Evolutionary conservation across 2,329 filamentous ascomycete genomes (phyloP), one percentile per base, ranked within the genome.

Genomic region (Exophiala spinifera): DNA sequence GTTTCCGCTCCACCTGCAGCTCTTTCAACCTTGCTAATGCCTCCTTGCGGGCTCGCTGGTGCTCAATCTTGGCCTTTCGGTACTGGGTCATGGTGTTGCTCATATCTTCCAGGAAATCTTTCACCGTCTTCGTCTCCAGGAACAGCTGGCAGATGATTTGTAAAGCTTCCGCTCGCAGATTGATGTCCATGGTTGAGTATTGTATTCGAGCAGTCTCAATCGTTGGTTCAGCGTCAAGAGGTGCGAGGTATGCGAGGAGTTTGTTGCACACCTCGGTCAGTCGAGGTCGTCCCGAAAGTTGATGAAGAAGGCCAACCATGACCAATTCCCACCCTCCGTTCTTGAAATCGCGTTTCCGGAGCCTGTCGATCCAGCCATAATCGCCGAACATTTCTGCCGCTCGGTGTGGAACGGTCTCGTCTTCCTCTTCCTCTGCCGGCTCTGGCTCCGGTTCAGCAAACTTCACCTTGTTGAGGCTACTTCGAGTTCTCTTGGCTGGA

Each of bases 31-130:
- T 76, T 56, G 74, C 72, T 31, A 55, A 82, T 76, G 77, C 72
- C 62, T 75, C 72, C 69, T 85, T 87, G 60, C 88, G 85, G 63
- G 88, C 83, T 61, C 91, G 83, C 72, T 97, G 92, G 72, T 85
- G 87, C 61, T 95, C 89, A 57, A 96, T 96, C 75, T 96, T 96
- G 68, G 95, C 88, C 71, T 99, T 99, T 46, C 94, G 86, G 66
- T 95, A 90, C 51, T 85, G 84, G 1, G 94, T 99, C 91, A 97
- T 96, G 50, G 90, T 88, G 66, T 92, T 89, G 61, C 88, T 90
- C 72, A 91, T 95, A 59, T 92, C 87, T 63, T 96, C 90, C 78
- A 99, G 87, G 68, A 95, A 95, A 14, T 84, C 86, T 49, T 92
- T 86, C 62, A 97, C 82, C 1, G 88, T 85, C 68, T 90, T 91